Percentiles rank a stretch among this genome's conserved stretches.
Evolutionary conservation across 768 basidiomycete species (phyloP).

Genomic region (Exsudoporus frostii): DNA sequence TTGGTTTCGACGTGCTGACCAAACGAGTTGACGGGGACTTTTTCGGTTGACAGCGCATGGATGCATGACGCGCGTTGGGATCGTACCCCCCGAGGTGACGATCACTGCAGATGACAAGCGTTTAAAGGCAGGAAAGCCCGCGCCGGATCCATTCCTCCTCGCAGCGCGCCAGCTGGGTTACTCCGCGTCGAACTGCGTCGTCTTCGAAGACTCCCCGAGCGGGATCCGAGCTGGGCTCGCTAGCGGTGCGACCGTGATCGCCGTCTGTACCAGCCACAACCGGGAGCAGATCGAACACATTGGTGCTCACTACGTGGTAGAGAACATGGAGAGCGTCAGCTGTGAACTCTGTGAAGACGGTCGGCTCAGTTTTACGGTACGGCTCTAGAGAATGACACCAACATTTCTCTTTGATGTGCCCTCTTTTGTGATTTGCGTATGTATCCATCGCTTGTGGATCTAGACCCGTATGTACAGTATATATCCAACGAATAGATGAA

Average conservation of each 20-base stretch:
- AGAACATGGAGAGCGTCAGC: constrained; percentile 49
- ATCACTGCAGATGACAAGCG: constrained; percentile 78
- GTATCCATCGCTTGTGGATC: neutral
- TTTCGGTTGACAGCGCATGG: constrained; percentile 44
- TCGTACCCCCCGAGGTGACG: constrained; percentile 62
- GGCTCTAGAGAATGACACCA: constrained; percentile 7
- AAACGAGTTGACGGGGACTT: neutral
- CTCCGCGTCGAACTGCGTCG: constrained; percentile 59
- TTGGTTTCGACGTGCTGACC: neutral
- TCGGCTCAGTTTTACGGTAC: constrained; percentile 43
- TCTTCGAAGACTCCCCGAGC: constrained; percentile 72
- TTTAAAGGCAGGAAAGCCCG: constrained; percentile 62
- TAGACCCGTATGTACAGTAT: neutral
- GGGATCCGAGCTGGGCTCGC: constrained; percentile 70
- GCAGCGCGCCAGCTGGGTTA: constrained; percentile 58
- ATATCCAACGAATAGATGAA: neutral
- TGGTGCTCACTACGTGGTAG: constrained; percentile 55
- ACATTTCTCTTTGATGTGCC: neutral
- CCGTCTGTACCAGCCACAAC: constrained; percentile 71
- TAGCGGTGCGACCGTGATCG: constrained; percentile 69
- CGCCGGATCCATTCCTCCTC: constrained; percentile 62
- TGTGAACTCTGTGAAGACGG: constrained; percentile 41
- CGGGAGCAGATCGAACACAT: constrained; percentile 51
- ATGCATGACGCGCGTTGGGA: constrained; percentile 70
- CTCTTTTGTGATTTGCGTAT: neutral